Evolutionary conservation across 805 yeast genomes (phyloP).

Genomic region (Lachancea nothofagi): DNA sequence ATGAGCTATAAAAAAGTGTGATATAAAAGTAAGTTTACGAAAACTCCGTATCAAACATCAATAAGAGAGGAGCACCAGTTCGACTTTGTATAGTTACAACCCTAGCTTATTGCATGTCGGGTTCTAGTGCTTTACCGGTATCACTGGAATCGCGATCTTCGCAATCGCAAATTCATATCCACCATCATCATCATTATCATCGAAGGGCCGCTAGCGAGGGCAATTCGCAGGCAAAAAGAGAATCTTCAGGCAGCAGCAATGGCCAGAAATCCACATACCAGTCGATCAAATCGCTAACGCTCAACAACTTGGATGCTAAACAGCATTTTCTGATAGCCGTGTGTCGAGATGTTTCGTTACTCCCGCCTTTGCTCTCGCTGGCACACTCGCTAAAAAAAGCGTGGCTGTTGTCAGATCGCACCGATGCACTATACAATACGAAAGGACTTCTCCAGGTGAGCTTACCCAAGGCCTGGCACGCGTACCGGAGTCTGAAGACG

Average conservation of each 20-base stretch:
- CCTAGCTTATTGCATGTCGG: conserved; percentile 1
- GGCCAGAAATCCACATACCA: conserved; percentile 17
- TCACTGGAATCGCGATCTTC: conserved; percentile 5
- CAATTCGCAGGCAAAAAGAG: conserved; percentile 5
- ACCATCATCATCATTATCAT: conserved; percentile 20
- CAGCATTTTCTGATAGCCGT: conserved; percentile 71
- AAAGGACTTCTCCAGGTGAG: conserved; percentile 11
- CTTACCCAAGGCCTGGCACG: conserved; percentile 20
- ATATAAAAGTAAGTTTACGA: too few species aligned
- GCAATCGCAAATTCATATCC: conserved; percentile 15
- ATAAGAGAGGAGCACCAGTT: too few species aligned
- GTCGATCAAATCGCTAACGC: conserved; percentile 53
- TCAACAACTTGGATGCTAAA: conserved; percentile 64
- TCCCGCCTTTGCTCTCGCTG: conserved; percentile 58
- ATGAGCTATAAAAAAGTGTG: too few species aligned
- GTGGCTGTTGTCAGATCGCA: conserved; percentile 20
- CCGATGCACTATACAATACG: conserved; percentile 17
- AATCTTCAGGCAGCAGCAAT: conserved; percentile 1
- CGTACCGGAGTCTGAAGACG: conserved; percentile 20
- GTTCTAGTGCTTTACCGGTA: background rate
- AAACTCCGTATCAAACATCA: too few species aligned
- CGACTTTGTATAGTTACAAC: background rate
- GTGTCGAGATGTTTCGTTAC: conserved; percentile 72
- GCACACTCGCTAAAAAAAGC: conserved; percentile 37
- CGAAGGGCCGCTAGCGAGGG: conserved; percentile 10